phyloP scores from a whole-genome alignment of 768 basidiomycete genomes.

The Sporobolomyces roseus region DNA sequence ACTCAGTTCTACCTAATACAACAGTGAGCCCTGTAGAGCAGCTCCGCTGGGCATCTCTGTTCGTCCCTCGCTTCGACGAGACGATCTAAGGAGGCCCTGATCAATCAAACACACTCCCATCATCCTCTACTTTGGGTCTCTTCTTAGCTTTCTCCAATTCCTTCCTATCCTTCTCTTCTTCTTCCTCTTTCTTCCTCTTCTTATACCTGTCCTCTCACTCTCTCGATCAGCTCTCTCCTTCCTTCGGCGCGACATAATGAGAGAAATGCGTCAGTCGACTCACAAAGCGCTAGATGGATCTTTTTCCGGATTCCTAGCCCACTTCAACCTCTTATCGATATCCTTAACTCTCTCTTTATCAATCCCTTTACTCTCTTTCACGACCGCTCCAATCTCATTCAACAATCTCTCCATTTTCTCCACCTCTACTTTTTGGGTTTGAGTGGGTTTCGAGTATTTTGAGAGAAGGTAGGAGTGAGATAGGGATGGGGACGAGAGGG shows the following conservation, averaged over 20 bases:
- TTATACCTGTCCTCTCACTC: constrained; percentile 45
- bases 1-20: no score
- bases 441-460: neutral
- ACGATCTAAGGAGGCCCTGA: no score
- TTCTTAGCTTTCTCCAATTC: constrained; percentile 42
- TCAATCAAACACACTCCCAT: constrained; percentile 39
- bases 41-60: no score
- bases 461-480: constrained; percentile 58
- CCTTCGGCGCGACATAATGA: no score
- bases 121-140: constrained; percentile 9
- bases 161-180: constrained; percentile 45
- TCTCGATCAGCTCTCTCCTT: no score
- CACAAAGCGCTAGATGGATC: constrained; percentile 68
- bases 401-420: constrained; percentile 35
- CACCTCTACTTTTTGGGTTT: constrained; percentile 27
- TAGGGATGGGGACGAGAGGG: constrained; percentile 61
- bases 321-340: constrained; percentile 76
- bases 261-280: no score
- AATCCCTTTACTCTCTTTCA: constrained; percentile 61
- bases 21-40: no score
- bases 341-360: constrained; percentile 78
- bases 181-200: constrained; percentile 48
- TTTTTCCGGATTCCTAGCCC: constrained; percentile 95
- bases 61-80: no score
- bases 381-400: constrained; percentile 53